Percentiles rank a stretch among this genome's conserved stretches.
Conservation (phyloP, 371 early-diverging fungal genomes). For the Rhizomucor miehei region DNA sequence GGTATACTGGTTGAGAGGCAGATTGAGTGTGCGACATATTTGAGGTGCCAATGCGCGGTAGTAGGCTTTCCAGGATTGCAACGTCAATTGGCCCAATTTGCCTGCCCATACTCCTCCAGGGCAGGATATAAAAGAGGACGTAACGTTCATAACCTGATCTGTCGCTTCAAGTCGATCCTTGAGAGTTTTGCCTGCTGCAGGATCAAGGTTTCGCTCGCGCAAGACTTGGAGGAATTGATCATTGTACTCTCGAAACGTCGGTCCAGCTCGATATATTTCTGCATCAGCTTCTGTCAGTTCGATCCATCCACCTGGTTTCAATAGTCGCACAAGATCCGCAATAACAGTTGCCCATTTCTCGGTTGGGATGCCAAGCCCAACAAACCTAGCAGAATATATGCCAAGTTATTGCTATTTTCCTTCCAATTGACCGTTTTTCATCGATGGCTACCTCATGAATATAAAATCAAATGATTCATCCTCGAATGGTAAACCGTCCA, state of each 20-base stretch:
- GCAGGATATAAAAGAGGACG: slow-evolving; percentile 41
- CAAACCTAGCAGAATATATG: slow-evolving; percentile 18
- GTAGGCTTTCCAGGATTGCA: slow-evolving; percentile 48
- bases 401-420: background rate
- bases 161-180: slow-evolving; percentile 21
- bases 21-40: slow-evolving; percentile 24
- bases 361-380: slow-evolving; percentile 27
- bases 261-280: slow-evolving; percentile 41
- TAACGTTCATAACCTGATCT: slow-evolving; percentile 17
- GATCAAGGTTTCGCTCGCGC: slow-evolving; percentile 28
- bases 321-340: slow-evolving; percentile 32
- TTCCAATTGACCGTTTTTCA: background rate
- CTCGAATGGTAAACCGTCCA: slow-evolving; percentile 36
- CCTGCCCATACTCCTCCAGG: slow-evolving; percentile 55
- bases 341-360: slow-evolving; percentile 31
- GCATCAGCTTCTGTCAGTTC: slow-evolving; percentile 40
- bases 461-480: slow-evolving; percentile 45
- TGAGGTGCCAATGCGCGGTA: slow-evolving; percentile 37
- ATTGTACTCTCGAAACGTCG: slow-evolving; percentile 32
- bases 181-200: slow-evolving; percentile 24
- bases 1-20: slow-evolving; percentile 26
- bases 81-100: slow-evolving; percentile 43
- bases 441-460: slow-evolving; percentile 40
- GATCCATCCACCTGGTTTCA: slow-evolving; percentile 47
- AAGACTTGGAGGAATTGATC: slow-evolving; percentile 24